phyloP scores from a whole-genome alignment of 805 yeast species.

The Scheffersomyces amazonensis region DNA sequence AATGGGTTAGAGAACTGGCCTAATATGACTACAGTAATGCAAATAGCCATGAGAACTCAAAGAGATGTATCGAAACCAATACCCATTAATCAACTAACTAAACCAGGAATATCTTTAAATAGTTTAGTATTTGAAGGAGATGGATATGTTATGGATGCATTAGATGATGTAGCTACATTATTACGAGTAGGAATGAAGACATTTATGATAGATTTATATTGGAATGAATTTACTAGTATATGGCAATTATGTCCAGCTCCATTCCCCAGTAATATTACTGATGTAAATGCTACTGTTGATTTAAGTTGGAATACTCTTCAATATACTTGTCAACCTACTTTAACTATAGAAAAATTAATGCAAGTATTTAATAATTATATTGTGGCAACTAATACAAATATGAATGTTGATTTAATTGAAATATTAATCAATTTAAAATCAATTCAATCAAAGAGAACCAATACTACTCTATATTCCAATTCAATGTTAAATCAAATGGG shows the following conservation, averaged over 20 bases:
- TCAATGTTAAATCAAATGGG: constrained; percentile 12
- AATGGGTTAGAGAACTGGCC: constrained; percentile 13
- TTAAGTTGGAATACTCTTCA: constrained; percentile 24
- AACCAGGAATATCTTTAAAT: constrained; percentile 31
- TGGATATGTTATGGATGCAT: constrained; percentile 22
- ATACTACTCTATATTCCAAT: constrained; percentile 2
- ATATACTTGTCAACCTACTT: constrained; percentile 26
- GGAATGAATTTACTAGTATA: constrained; percentile 40
- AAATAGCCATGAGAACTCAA: constrained; percentile 27
- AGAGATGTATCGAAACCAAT: constrained; percentile 28
- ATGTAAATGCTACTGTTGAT: constrained; percentile 6
- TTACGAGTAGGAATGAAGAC: constrained; percentile 45
- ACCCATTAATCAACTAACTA: constrained; percentile 32
- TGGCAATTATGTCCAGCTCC: constrained; percentile 61
- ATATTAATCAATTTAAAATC: constrained; percentile 15
- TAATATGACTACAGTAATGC: constrained; percentile 5
- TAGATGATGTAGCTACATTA: constrained; percentile 18
- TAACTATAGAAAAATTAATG: constrained; percentile 23
- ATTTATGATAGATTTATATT: constrained; percentile 53
- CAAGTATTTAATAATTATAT: constrained; percentile 15
- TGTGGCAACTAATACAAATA: constrained; percentile 25
- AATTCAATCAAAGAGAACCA: constrained; percentile 3
- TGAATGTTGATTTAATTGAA: constrained; percentile 31
- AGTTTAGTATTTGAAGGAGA: constrained; percentile 22
- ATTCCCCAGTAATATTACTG: constrained; percentile 24